Percentiles rank a stretch among this genome's conserved stretches.
These are phyloP conservation scores for Coemansia sp. DNA, from an alignment of 192 early-diverging fungal genomes.

Conservation along the genomic window DNA sequence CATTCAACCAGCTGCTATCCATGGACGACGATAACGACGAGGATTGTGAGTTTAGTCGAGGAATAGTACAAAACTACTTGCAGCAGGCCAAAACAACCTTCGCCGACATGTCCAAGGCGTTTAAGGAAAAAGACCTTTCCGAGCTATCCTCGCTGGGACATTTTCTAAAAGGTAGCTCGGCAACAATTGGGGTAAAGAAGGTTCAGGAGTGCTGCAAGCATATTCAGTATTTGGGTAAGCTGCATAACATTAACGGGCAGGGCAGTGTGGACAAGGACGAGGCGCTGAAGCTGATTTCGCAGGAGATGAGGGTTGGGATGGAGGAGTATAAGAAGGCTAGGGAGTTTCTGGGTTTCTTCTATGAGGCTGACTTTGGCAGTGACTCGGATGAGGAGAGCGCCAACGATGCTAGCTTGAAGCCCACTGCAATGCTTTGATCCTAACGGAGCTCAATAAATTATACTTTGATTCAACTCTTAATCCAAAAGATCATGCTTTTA, in stretches of 20 bases:
- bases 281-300: slow-evolving; percentile 57
- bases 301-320: slow-evolving; percentile 60
- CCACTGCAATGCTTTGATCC: too few relatives aligned
- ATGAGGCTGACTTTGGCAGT: slow-evolving; percentile 51
- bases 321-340: slow-evolving; percentile 71
- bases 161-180: slow-evolving; percentile 89
- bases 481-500: neutral
- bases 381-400: too few relatives aligned
- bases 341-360: slow-evolving; percentile 66
- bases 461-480: too few relatives aligned
- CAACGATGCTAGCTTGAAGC: too few relatives aligned
- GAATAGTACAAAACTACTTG: slow-evolving; percentile 77
- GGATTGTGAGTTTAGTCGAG: slow-evolving; percentile 71
- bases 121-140: slow-evolving; percentile 59
- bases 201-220: slow-evolving; percentile 81
- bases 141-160: slow-evolving; percentile 81
- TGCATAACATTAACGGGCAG: slow-evolving; percentile 39
- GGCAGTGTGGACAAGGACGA: slow-evolving; percentile 55
- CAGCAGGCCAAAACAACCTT: slow-evolving; percentile 82
- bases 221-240: slow-evolving; percentile 81
- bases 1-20: slow-evolving; percentile 86
- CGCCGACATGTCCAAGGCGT: slow-evolving; percentile 65
- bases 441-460: too few relatives aligned
- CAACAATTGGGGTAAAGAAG: slow-evolving; percentile 75
- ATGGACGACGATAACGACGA: slow-evolving; percentile 94